These are phyloP conservation scores for Cardamine occulta DNA, from an alignment of 345 rosid species.

Conservation along the genomic window DNA sequence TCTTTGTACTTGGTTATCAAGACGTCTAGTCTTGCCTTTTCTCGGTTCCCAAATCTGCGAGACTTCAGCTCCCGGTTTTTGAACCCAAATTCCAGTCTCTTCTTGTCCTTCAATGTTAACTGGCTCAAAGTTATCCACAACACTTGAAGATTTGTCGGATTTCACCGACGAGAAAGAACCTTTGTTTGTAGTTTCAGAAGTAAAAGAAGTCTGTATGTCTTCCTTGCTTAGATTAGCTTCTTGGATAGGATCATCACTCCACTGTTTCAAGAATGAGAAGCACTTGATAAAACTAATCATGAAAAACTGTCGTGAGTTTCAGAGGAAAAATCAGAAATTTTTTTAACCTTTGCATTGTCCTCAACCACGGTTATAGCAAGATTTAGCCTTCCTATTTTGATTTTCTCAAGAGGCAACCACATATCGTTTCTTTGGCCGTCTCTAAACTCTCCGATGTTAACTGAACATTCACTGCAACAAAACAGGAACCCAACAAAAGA, in stretches of 20 bases:
- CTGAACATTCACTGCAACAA: constrained; percentile 58
- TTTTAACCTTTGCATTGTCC: constrained; percentile 54
- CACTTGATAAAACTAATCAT: background rate
- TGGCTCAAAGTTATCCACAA: constrained; percentile 69
- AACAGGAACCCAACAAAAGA: constrained; percentile 16
- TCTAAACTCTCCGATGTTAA: constrained; percentile 60
- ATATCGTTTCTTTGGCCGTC: constrained; percentile 79
- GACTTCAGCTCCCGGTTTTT: constrained; percentile 80
- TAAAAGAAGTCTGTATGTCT: constrained; percentile 49
- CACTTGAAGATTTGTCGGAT: constrained; percentile 46
- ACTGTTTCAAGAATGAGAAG: constrained; percentile 46
- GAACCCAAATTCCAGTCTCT: constrained; percentile 80
- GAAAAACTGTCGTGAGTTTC: background rate
- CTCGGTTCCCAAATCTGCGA: constrained; percentile 86
- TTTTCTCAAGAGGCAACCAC: constrained; percentile 88
- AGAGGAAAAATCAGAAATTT: background rate
- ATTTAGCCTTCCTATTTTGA: constrained; percentile 82
- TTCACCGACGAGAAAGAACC: constrained; percentile 53
- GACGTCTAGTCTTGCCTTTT: constrained; percentile 67
- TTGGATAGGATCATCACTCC: constrained; percentile 38
- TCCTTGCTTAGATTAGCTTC: constrained; percentile 48
- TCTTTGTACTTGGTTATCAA: constrained; percentile 52
- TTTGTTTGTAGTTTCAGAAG: constrained; percentile 44
- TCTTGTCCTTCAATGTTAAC: constrained; percentile 68
- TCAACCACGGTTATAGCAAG: constrained; percentile 74